Conservation (phyloP, 2,329 filamentous ascomycete genomes). For the Annulohypoxylon truncatum region DNA sequence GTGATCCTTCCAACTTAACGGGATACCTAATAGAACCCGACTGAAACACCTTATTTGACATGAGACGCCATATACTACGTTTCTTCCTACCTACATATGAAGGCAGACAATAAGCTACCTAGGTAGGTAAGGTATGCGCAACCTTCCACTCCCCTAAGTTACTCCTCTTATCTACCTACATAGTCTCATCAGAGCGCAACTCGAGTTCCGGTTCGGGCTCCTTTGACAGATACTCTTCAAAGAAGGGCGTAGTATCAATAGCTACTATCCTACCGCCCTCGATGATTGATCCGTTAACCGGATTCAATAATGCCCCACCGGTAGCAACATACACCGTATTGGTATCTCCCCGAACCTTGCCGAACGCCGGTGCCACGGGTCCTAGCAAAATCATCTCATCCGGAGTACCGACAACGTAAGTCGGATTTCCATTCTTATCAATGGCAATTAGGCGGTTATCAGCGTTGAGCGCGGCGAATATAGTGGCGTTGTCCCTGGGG, state of each 20-base stretch:
- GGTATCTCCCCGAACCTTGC: not conserved
- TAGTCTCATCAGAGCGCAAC: not conserved
- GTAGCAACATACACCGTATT: conserved; percentile 3
- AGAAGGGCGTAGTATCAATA: conserved; percentile 5
- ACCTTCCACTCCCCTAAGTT: not conserved
- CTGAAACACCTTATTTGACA: not conserved
- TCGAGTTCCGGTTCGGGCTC: not conserved
- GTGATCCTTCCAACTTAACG: not conserved
- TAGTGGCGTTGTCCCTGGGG: not conserved
- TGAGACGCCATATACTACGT: no score
- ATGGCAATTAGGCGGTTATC: conserved; percentile 2
- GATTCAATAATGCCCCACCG: not conserved
- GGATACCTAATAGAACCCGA: not conserved
- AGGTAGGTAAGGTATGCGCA: no score
- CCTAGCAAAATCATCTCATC: not conserved
- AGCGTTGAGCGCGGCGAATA: conserved; percentile 1
- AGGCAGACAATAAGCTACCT: no score
- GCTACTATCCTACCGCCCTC: conserved; percentile 8
- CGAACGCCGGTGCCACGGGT: not conserved
- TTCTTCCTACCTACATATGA: no score
- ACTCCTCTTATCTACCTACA: no score
- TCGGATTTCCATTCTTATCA: not conserved
- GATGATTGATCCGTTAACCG: not conserved
- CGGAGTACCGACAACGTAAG: not conserved
- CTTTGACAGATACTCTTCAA: not conserved